Percentiles rank a stretch among this genome's conserved stretches.
phyloP scores from a whole-genome alignment of 495 filamentous ascomycete genomes.

The Jackrogersella minutella region DNA sequence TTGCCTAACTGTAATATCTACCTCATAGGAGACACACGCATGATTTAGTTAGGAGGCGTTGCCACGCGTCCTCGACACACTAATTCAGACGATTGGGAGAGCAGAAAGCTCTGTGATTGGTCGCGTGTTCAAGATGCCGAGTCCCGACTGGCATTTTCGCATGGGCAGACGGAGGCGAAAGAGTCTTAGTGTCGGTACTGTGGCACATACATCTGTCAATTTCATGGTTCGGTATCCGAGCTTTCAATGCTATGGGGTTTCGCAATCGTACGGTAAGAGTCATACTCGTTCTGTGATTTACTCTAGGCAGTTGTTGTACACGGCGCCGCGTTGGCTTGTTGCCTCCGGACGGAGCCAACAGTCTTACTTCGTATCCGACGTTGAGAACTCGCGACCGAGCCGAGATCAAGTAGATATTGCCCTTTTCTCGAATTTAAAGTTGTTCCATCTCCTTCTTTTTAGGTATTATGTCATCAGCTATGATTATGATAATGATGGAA shows the following conservation, averaged over 20 bases:
- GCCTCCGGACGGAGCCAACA: constrained; percentile 9
- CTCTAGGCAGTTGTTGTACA: constrained; percentile 3
- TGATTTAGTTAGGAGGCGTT: constrained; percentile 19
- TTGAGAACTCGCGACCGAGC: constrained; percentile 9
- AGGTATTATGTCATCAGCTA: neutral
- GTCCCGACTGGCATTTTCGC: constrained; percentile 6
- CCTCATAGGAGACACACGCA: neutral
- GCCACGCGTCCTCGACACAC: constrained; percentile 34
- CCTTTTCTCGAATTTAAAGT: neutral
- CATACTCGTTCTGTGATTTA: neutral
- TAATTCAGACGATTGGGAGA: constrained; percentile 8
- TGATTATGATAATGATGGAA: neutral
- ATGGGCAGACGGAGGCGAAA: constrained; percentile 24
- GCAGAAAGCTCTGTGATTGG: constrained; percentile 24
- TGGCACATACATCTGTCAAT: too few species aligned
- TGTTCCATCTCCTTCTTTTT: neutral
- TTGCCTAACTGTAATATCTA: constrained; percentile 15
- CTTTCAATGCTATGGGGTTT: neutral
- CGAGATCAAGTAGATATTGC: neutral
- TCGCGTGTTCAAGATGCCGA: neutral
- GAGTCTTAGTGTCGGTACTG: constrained; percentile 1
- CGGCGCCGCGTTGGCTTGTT: constrained; percentile 26
- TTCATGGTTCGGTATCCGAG: too few species aligned
- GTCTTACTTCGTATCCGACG: constrained; percentile 13
- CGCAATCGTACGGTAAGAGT: constrained; percentile 20